These are phyloP conservation scores for Echinochloa phyllopogon DNA, from an alignment of 176 grass and related monocot species.

Conservation along the genomic window DNA sequence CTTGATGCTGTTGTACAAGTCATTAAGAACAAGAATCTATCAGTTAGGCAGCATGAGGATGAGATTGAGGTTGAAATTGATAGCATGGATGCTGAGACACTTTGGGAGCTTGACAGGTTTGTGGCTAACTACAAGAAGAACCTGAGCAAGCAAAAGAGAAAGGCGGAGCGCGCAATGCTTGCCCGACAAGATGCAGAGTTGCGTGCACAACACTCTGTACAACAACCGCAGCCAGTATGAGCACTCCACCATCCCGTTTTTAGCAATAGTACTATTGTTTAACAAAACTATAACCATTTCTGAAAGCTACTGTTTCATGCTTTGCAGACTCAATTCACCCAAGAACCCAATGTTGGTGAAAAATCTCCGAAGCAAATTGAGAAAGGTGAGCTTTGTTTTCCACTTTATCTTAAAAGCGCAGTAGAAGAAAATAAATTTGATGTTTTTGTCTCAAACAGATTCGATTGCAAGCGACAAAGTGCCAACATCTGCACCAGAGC, in stretches of 20 bases:
- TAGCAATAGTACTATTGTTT: constrained; percentile 10
- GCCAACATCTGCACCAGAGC: constrained; percentile 44
- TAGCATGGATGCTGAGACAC: constrained; percentile 93
- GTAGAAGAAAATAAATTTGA: constrained; percentile 2
- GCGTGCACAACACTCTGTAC: constrained; percentile 46
- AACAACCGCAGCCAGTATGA: constrained; percentile 56
- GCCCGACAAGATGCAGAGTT: constrained; percentile 63
- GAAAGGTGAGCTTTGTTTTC: constrained; percentile 11
- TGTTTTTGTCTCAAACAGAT: constrained; percentile 33
- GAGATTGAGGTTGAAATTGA: constrained; percentile 99
- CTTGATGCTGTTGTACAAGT: constrained; percentile 85
- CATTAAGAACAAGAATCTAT: constrained; percentile 92
- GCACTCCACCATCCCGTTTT: neutral
- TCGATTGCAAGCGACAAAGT: constrained; percentile 10
- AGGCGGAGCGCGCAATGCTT: constrained; percentile 84
- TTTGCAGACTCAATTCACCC: constrained; percentile 40
- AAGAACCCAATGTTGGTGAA: constrained; percentile 44
- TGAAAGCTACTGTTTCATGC: constrained; percentile 25
- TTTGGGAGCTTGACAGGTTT: constrained; percentile 98
- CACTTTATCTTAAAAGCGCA: constrained; percentile 16
- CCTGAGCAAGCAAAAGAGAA: constrained; percentile 95
- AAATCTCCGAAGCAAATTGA: constrained; percentile 53
- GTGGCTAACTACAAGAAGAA: constrained; percentile 97
- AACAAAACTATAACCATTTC: neutral
- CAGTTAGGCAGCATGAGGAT: constrained; percentile 90